Conservation (phyloP, 2,329 filamentous ascomycete species). For the Fusarium sp. region DNA sequence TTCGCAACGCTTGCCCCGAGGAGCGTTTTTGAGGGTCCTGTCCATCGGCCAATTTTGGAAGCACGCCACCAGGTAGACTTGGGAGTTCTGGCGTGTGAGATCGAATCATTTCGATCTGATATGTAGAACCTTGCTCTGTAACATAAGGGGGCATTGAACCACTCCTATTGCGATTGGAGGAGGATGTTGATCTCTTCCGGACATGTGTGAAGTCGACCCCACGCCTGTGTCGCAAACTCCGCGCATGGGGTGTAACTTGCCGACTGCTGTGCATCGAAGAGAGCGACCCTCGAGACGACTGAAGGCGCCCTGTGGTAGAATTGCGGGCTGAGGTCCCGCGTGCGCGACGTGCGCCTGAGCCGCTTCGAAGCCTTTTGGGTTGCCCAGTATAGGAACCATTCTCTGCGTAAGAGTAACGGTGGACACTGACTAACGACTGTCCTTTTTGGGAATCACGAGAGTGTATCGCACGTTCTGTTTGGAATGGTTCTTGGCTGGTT, state of each 20-base stretch:
- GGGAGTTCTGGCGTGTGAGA: slow-evolving; percentile 45
- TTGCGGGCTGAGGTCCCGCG: slow-evolving; percentile 44
- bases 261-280: slow-evolving; percentile 60
- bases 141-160: slow-evolving; percentile 30
- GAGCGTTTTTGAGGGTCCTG: slow-evolving; percentile 11
- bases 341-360: slow-evolving; percentile 47
- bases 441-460: slow-evolving; percentile 59
- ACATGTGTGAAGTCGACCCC: slow-evolving; percentile 64
- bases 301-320: slow-evolving; percentile 44
- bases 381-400: slow-evolving; percentile 40
- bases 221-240: slow-evolving; percentile 59
- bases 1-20: slow-evolving; percentile 9
- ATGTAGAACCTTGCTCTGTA: slow-evolving; percentile 28
- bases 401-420: slow-evolving; percentile 58
- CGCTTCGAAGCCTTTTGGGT: slow-evolving; percentile 48
- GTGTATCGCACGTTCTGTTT: slow-evolving; percentile 67
- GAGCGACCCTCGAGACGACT: slow-evolving; percentile 55
- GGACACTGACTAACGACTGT: slow-evolving; percentile 74
- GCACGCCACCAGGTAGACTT: slow-evolving; percentile 37
- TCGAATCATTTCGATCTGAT: slow-evolving; percentile 36
- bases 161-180: slow-evolving; percentile 38
- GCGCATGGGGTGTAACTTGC: slow-evolving; percentile 54
- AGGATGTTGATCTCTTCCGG: slow-evolving; percentile 52
- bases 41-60: slow-evolving; percentile 38
- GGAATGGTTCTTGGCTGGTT: slow-evolving; percentile 85